Conservation (phyloP, 768 basidiomycete species). For the Suillus clintonianus region DNA sequence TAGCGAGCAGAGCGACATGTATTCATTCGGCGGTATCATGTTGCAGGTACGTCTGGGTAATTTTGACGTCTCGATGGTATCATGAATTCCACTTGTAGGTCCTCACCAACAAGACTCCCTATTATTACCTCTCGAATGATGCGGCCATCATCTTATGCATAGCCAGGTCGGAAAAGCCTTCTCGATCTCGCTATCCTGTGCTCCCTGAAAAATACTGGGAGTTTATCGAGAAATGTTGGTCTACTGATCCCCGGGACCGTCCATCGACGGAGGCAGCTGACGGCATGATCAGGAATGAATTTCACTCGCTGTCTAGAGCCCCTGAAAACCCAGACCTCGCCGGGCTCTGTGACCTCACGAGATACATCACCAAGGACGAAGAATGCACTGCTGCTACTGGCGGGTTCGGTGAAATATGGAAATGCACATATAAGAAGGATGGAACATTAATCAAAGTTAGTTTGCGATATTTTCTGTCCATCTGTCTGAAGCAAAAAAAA, state of each 20-base stretch:
- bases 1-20: no score
- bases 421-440: neutral
- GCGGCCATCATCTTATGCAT: neutral
- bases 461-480: neutral
- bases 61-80: no score
- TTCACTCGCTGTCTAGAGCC: neutral
- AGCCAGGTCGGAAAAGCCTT: neutral
- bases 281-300: neutral
- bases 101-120: neutral
- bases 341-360: neutral
- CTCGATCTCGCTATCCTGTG: neutral
- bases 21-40: no score
- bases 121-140: neutral
- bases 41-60: no score
- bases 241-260: neutral
- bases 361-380: neutral
- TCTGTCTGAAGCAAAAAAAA: neutral
- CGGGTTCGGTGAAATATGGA: constrained; percentile 5
- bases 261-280: neutral
- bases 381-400: neutral
- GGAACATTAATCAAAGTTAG: neutral
- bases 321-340: no score
- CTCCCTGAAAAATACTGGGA: neutral
- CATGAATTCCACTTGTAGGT: neutral
- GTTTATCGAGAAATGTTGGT: neutral